Evolutionary conservation across 2,329 filamentous ascomycete species (phyloP), one percentile per base, ranked within the genome.

Genomic region (Monosporascus sp.): DNA sequence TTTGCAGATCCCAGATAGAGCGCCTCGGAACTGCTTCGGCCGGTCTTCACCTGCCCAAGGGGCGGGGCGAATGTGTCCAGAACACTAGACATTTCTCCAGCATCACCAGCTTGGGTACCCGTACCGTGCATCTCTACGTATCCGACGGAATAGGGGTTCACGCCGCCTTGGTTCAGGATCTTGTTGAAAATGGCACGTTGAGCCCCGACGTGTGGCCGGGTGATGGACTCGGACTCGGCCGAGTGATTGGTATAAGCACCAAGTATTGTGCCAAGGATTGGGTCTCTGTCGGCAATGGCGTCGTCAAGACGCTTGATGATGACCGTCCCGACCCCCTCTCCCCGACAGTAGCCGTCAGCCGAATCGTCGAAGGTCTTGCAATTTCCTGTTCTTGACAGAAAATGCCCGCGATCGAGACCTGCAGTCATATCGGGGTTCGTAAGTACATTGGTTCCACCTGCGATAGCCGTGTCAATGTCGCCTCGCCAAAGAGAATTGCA

Each of bases 41-140:
- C 27, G 27, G 27, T 11, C 27, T 27, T 27, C 27, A 27, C 27
- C 9, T 11, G 8, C 8, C 4, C 27, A 9, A 11, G 27, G 9
- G 27, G 72, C 6, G 79, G 79, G 27, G 81, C 83, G 58, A 86
- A 87, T 2, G 79, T 74, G 37, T 81, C 76, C 20, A 77, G 73
- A 49, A 88, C 82, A 0, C 80, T 83, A 1, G 75, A 74, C 76
- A 85, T 84, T 65, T 88, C 85, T 80, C 79, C n/a, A 2, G 78
- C 78, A 63, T 90, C 87, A 54, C 86, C 87, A 24, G 83, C 85
- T 63, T 88, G 85, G 1, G 84, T 88, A 43, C 85, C 85, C 6
- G 85, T 88, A 6, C 85, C 85, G 63, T 88, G 84, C 77, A 87
- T 82, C 64, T 88, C 85, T 6, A 87, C 80, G 60, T 84, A 86